These are phyloP conservation scores for Yamadazyma scolyti DNA, from an alignment of 805 yeast species.

Conservation along the genomic window DNA sequence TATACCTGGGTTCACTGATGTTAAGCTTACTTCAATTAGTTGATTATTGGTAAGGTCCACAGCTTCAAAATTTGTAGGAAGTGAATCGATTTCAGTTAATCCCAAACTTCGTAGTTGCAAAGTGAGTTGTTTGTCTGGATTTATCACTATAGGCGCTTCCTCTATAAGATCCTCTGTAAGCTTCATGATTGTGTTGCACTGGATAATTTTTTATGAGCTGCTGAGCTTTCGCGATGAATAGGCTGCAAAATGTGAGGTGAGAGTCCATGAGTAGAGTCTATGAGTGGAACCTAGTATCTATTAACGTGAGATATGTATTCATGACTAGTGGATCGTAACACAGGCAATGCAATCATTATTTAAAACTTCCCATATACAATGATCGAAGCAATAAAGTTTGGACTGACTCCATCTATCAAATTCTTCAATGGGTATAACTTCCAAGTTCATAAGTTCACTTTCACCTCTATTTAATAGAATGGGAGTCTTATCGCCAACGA, in stretches of 20 bases:
- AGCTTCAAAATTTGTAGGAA: slow-evolving; percentile 40
- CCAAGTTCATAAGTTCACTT: slow-evolving; percentile 29
- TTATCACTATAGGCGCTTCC: slow-evolving; percentile 27
- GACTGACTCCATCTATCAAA: slow-evolving; percentile 42
- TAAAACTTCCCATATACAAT: slow-evolving; percentile 42
- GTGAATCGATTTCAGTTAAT: slow-evolving; percentile 32
- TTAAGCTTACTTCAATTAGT: slow-evolving; percentile 49
- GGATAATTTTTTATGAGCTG: no score
- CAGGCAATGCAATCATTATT: slow-evolving; percentile 15
- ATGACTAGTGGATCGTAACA: slow-evolving; percentile 8
- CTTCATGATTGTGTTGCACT: slow-evolving; percentile 23
- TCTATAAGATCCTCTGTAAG: slow-evolving; percentile 28
- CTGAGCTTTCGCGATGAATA: no score
- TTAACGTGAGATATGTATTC: no score
- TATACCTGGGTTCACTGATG: slow-evolving; percentile 42
- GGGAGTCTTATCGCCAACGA: slow-evolving; percentile 18
- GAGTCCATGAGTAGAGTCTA: no score
- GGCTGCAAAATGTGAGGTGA: no score
- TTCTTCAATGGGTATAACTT: slow-evolving; percentile 13
- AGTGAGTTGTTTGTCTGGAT: slow-evolving; percentile 33
- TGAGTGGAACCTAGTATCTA: no score
- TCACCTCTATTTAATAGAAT: slow-evolving; percentile 37
- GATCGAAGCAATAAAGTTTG: slow-evolving; percentile 34
- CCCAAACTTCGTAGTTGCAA: slow-evolving; percentile 31
- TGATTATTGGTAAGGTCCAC: slow-evolving; percentile 78